Evolutionary conservation across 108 stramenopile genomes (phyloP).

Genomic region (Bacterosira constricta): DNA sequence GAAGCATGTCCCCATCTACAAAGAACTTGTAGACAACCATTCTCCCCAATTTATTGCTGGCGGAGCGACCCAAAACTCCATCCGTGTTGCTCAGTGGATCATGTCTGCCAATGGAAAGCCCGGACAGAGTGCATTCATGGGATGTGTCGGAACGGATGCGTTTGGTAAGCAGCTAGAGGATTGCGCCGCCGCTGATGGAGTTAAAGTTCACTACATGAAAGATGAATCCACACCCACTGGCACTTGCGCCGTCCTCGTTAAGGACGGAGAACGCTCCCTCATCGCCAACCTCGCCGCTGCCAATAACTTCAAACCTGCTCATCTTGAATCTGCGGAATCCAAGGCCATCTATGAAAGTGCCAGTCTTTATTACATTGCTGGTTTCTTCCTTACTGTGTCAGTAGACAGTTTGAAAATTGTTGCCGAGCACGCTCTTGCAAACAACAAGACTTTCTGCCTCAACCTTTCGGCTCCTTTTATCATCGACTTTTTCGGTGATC

Average conservation of each 20-base stretch:
- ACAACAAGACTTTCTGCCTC: constrained; percentile 93
- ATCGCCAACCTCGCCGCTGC: constrained; percentile 98
- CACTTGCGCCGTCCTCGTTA: constrained; percentile 98
- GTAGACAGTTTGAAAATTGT: constrained; percentile 90
- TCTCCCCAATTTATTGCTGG: constrained; percentile 97
- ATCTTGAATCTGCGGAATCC: constrained; percentile 91
- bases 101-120: constrained; percentile 58
- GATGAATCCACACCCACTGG: constrained; percentile 94
- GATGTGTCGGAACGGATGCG: constrained; percentile 93
- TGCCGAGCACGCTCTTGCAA: constrained; percentile 89
- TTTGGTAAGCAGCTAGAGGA: constrained; percentile 84
- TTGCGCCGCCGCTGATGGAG: constrained; percentile 94
- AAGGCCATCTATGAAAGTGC: constrained; percentile 91
- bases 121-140: constrained; percentile 87
- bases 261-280: constrained; percentile 93
- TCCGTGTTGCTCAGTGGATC: constrained; percentile 99
- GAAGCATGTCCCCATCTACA: constrained; percentile 93
- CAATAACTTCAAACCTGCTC: constrained; percentile 95
- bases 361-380: constrained; percentile 93
- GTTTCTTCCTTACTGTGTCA: constrained; percentile 99
- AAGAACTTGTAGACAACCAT: constrained; percentile 89
- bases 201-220: constrained; percentile 95
- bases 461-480: constrained; percentile 99
- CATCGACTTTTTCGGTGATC: constrained; percentile 97
- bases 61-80: constrained; percentile 99